Percentiles rank a stretch among this genome's conserved stretches.
Evolutionary conservation across 169 alveolate genomes (phyloP).

Genomic region (Pseudocohnilembus persalinus): DNA sequence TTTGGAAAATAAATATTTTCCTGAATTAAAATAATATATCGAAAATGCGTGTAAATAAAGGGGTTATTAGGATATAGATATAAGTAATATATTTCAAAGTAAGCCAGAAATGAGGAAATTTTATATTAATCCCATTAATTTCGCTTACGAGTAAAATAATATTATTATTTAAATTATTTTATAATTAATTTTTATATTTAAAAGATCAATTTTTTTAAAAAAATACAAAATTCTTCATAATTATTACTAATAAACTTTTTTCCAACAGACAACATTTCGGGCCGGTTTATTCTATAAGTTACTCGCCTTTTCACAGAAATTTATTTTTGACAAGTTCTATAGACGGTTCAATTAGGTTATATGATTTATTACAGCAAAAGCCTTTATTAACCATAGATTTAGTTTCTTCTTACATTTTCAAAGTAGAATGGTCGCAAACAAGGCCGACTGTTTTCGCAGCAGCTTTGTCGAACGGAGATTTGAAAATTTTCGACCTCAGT

Average conservation of each 20-base stretch:
- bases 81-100: slow-evolving; percentile 46
- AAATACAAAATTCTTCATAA: too few species aligned
- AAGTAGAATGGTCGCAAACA: slow-evolving; percentile 55
- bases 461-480: slow-evolving; percentile 48
- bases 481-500: slow-evolving; percentile 54
- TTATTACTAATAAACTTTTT: too few species aligned
- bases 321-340: slow-evolving; percentile 51
- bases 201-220: too few species aligned
- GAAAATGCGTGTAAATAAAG: slow-evolving; percentile 58
- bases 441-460: slow-evolving; percentile 72
- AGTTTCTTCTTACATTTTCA: slow-evolving; percentile 25
- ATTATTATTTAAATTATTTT: too few species aligned
- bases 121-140: slow-evolving; percentile 53
- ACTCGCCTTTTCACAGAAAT: slow-evolving; percentile 58
- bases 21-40: slow-evolving; percentile 53
- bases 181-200: too few species aligned
- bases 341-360: slow-evolving; percentile 60
- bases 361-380: slow-evolving; percentile 20
- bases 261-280: slow-evolving; percentile 51
- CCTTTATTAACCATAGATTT: slow-evolving; percentile 8
- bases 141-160: slow-evolving; percentile 45
- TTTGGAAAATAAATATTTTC: slow-evolving; percentile 42
- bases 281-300: slow-evolving; percentile 40
- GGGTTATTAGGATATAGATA: slow-evolving; percentile 50
- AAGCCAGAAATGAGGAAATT: slow-evolving; percentile 62